phyloP scores from a whole-genome alignment of 75 land plant species.

The Picea glauca region DNA sequence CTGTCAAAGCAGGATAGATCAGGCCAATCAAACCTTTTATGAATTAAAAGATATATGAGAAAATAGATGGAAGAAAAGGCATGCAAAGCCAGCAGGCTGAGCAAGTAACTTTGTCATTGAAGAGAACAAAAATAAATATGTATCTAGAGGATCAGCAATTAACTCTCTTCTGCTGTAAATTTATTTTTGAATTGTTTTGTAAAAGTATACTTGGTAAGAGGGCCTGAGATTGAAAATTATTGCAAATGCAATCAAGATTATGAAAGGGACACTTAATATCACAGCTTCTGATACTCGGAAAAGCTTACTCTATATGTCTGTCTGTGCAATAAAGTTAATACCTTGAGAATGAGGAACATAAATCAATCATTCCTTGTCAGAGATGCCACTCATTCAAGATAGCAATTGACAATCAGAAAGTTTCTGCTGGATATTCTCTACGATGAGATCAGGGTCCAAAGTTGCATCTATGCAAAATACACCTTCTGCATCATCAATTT shows the following conservation, averaged over 20 bases:
- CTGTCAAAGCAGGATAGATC: background rate
- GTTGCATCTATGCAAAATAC: slow-evolving; percentile 56
- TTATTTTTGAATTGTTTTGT: background rate
- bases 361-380: background rate
- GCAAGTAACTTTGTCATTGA: background rate
- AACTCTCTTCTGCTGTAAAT: background rate
- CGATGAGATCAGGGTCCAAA: slow-evolving; percentile 34
- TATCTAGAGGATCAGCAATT: background rate
- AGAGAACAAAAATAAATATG: background rate
- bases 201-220: background rate
- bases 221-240: background rate
- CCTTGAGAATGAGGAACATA: background rate
- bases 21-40: background rate
- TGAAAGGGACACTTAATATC: background rate
- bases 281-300: background rate
- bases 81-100: background rate
- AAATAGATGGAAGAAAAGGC: background rate
- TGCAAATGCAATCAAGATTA: background rate
- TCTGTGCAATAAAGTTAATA: background rate
- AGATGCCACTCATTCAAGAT: background rate
- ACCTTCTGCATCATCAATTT: slow-evolving; percentile 59
- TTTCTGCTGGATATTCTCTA: slow-evolving; percentile 26
- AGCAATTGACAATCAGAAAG: background rate
- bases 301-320: background rate
- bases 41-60: background rate